Conservation (phyloP, 345 rosid species). For the Rhodamnia rubescens region DNA sequence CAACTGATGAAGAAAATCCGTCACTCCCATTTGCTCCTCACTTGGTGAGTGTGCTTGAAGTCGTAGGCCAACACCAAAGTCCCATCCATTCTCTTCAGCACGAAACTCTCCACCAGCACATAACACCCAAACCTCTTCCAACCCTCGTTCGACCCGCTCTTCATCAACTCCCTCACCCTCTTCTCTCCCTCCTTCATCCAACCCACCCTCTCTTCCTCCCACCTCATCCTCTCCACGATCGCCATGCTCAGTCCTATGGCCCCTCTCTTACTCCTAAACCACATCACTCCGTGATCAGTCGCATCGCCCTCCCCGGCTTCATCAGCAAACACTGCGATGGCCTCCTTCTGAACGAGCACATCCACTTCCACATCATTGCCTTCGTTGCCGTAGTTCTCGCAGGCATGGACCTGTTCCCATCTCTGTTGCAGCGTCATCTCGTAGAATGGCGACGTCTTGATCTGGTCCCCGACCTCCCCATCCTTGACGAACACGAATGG, state of each 20-base stretch:
- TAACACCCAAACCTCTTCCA: constrained; percentile 45
- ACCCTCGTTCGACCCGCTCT: neutral
- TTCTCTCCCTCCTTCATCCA: constrained; percentile 18
- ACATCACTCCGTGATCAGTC: constrained; percentile 18
- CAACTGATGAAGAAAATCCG: neutral
- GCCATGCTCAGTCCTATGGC: constrained; percentile 25
- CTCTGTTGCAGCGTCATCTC: constrained; percentile 41
- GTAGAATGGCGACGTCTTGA: constrained; percentile 30
- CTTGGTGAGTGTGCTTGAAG: constrained; percentile 32
- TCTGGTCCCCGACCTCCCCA: constrained; percentile 18
- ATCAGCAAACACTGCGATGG: constrained; percentile 14
- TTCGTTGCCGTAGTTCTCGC: neutral
- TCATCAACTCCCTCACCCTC: constrained; percentile 1
- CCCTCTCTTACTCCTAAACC: constrained; percentile 13
- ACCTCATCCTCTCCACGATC: constrained; percentile 38
- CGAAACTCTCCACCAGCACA: constrained; percentile 54
- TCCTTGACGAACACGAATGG: constrained; percentile 60
- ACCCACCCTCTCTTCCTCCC: constrained; percentile 39
- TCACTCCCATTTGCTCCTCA: constrained; percentile 27
- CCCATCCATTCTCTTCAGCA: constrained; percentile 42
- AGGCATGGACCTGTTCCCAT: neutral
- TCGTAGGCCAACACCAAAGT: constrained; percentile 29
- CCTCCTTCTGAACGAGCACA: constrained; percentile 19
- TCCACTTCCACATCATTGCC: constrained; percentile 4
- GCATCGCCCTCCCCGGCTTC: neutral